Conservation (phyloP, 371 early-diverging fungal species). For the Mortierella sp. region DNA sequence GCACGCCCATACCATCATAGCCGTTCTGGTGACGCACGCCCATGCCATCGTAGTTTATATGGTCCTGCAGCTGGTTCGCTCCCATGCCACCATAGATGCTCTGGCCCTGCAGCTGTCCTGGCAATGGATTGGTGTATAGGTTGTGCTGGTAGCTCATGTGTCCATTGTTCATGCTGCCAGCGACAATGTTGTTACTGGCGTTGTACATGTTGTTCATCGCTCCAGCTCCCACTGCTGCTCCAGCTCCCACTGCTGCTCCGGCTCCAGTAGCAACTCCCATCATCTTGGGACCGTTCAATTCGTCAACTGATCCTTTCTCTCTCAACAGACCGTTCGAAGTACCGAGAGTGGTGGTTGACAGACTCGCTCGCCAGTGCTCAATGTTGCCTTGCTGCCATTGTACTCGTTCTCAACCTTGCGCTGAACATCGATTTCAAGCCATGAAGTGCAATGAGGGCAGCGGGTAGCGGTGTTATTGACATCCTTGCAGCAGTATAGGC, state of each 20-base stretch:
- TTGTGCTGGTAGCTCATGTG: not conserved
- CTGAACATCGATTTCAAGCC: constrained; percentile 36
- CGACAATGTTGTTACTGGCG: not conserved
- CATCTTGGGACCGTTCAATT: not conserved
- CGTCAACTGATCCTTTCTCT: constrained; percentile 19
- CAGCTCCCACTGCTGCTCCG: not conserved
- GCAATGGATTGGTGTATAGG: not conserved
- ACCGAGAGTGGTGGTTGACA: constrained; percentile 17
- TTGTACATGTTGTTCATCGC: not conserved
- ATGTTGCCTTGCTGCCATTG: not conserved
- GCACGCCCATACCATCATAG: not conserved
- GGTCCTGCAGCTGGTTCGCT: not conserved
- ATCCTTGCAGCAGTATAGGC: constrained; percentile 31
- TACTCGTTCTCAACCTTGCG: constrained; percentile 17
- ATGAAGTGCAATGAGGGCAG: constrained; percentile 33
- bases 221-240: too few species aligned
- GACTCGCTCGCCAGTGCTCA: not conserved
- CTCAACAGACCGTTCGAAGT: constrained; percentile 7
- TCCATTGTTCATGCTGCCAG: not conserved
- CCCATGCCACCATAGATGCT: not conserved
- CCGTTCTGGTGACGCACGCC: too few species aligned
- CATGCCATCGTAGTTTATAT: not conserved
- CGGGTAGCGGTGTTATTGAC: constrained; percentile 18
- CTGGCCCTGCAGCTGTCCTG: not conserved
- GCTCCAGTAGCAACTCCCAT: not conserved